Evolutionary conservation across 495 filamentous ascomycete genomes (phyloP), one percentile per base, ranked within the genome.

Genomic region (Stereocaulon alpinum): DNA sequence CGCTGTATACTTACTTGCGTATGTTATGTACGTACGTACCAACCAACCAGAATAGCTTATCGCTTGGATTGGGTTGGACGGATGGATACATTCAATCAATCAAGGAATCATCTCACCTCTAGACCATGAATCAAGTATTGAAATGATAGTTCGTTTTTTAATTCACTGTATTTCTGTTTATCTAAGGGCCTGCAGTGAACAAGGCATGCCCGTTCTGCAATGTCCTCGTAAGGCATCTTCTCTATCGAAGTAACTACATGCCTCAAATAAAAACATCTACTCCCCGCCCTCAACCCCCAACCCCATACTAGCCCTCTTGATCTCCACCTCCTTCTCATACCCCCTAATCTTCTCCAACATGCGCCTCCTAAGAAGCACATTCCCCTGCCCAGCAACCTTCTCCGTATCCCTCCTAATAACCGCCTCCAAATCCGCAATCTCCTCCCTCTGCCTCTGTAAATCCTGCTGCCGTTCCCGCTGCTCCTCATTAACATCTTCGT

Each of bases 401-500:
- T 66, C 68, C 2, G 75, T 75, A 53, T 80, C 73, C 14, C 69
- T 64, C 15, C 69, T 70, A 42, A 80, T 79, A 49, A 76, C 67
- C 0, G 66, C 69, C 51, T 80, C 76, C 40, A 80, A 55, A 59
- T 80, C 77, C 2, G 66, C 70, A 45, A 80, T 74, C 50, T 79
- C 73, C 61, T 79, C 77, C 20, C 73, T 72, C 58, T 76, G 74
- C 57, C 78, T 71, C 60, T 79, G 76, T 24, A 75, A 65, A 57
- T 79, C 75, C 32, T 71, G 76, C 71, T 63, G 68, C 71, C 67
- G 74, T 77, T 60, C 79, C 62, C 34, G 71, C 70, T 82, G 81
- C 42, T 84, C 82, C 37, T 82, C 82, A 30, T 80, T 85, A 53
- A 82, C 82, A 0, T 83, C 85, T 22, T 69, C 73, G 18, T 77